Evolutionary conservation across 192 early-diverging fungal species (phyloP), one percentile per base, ranked within the genome.

Genomic region (Coemansia biformis): DNA sequence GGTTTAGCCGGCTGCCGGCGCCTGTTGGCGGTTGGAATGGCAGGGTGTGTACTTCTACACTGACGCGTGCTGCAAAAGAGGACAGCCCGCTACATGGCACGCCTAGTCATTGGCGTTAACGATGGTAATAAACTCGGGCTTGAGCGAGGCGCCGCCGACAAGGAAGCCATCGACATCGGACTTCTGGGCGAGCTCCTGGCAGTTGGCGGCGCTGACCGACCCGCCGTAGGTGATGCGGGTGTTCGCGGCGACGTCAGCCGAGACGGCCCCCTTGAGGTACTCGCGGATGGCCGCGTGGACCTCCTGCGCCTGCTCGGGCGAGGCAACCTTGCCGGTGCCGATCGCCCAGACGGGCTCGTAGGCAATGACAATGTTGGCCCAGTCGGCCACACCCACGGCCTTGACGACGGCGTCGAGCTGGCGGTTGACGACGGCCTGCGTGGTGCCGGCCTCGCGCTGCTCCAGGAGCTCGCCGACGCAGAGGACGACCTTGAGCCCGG

Each of bases 341-440:
- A 99, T 98, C 28, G 96, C 96, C 96, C 96, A 99, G 46, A 99
- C 96, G 44, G 96, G 96, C 79, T 99, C 96, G 74, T 99, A 99
- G 55, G 96, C 96, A 77, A 99, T 80, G 12, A 98, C 95, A 53
- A 99, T 81, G 63, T 91, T 81, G 40, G 71, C 73, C 96, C 96
- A 99, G 78, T 96, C 89, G 16, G 57, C 69, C 30, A 55, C 59
- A 36, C 66, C 63, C 57, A 96, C 57, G 34, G 78, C 74, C 43
- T 80, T 77, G 54, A 84, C 80, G 46, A 96, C 86, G 34, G 90
- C 91, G 63, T 81, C 78, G 40, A 98, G 79, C 79, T 99, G 96
- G 44, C 87, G 78, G 78, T 86, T 83, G 33, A 92, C 82, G 22
- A 97, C 89, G 9, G 85, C 80, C 67, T 79, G 83, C 48, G 96